Percentiles rank a stretch among this genome's conserved stretches.
Evolutionary conservation across 2,329 filamentous ascomycete genomes (phyloP).

Genomic region (Emmonsia crescens): DNA sequence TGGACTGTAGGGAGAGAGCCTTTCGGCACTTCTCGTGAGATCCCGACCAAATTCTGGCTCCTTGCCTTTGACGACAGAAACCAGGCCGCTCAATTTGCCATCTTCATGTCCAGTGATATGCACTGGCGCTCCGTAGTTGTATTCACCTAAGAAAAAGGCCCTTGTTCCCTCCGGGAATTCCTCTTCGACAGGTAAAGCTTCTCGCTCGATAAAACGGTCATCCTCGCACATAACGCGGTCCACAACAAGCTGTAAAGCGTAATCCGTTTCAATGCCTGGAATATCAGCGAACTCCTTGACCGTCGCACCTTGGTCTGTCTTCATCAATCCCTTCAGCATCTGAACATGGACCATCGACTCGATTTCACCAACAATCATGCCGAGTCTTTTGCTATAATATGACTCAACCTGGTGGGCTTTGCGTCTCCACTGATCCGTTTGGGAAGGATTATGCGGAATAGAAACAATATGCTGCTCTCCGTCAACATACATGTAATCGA

Average conservation of each 20-base stretch:
- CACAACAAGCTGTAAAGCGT: slow-evolving; percentile 83
- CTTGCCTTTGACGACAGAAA: slow-evolving; percentile 60
- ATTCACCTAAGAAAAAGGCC: slow-evolving; percentile 90
- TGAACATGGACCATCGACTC: slow-evolving; percentile 87
- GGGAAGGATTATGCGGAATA: slow-evolving; percentile 60
- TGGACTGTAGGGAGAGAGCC: slow-evolving; percentile 64
- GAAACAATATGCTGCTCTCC: slow-evolving; percentile 55
- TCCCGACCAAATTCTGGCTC: slow-evolving; percentile 72
- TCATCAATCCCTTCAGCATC: slow-evolving; percentile 81
- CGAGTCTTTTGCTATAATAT: slow-evolving; percentile 81
- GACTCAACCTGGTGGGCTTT: slow-evolving; percentile 76
- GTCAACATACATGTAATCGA: slow-evolving; percentile 66
- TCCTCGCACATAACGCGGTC: slow-evolving; percentile 85
- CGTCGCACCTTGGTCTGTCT: slow-evolving; percentile 81
- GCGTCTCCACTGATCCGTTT: slow-evolving; percentile 73
- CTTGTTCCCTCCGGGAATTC: slow-evolving; percentile 77
- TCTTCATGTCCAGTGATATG: slow-evolving; percentile 64
- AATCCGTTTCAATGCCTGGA: slow-evolving; percentile 74
- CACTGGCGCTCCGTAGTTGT: slow-evolving; percentile 82
- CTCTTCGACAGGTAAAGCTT: slow-evolving; percentile 76
- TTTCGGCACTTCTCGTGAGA: slow-evolving; percentile 61
- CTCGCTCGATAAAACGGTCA: slow-evolving; percentile 81
- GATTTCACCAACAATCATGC: slow-evolving; percentile 73
- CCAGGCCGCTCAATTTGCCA: slow-evolving; percentile 66
- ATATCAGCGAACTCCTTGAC: slow-evolving; percentile 88